Evolutionary conservation across 1,284 basidiomycete genomes (phyloP), one percentile per base, ranked within the genome.

Genomic region (Cutaneotrichosporon daszewskae): DNA sequence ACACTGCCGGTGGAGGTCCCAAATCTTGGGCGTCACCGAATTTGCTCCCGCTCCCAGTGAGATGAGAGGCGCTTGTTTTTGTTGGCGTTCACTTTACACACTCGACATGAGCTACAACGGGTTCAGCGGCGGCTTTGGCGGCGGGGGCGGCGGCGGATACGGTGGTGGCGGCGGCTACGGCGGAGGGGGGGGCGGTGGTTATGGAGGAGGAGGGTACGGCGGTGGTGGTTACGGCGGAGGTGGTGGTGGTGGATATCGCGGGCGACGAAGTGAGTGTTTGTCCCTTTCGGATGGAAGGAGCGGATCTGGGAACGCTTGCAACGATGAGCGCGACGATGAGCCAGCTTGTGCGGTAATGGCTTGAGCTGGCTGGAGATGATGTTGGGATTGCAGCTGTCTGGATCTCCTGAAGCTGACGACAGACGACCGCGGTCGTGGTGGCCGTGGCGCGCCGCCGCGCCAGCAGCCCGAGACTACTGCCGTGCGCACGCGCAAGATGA

Each of bases 401-500:
- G n/a, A n/a, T n/a, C n/a, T n/a, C n/a, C n/a, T n/a, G n/a, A n/a
- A n/a, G 32, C 46, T 52, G 34, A 48, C 34, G 3, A 7, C 43
- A 53, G 51, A 53, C 29, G 51, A 53, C 37, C 49, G 49, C 12
- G 40, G 58, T 6, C 52, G 55, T 24, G 53, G 57, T 18, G 47
- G 45, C 9, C 56, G 58, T n/a, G 47, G 51, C 32, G 42, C 8
- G 5, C 28, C 7, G 8, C 9, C 28, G 28, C 13, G 28, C 9
- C 25, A 26, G 23, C 45, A 58, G 11, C 64, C 66, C 16, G 87
- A 88, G 56, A 79, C 82, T 13, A 83, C 84, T 16, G 83, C 85
- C 51, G 78, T 84, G 45, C 81, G 79, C 57, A 71, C 87, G 46
- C 82, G 78, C 68, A 78, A 75, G 53, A 75, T 78, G 49, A 82